Evolutionary conservation across 2,329 filamentous ascomycete species (phyloP), one percentile per base, ranked within the genome.

Genomic region (Nemania diffusa): DNA sequence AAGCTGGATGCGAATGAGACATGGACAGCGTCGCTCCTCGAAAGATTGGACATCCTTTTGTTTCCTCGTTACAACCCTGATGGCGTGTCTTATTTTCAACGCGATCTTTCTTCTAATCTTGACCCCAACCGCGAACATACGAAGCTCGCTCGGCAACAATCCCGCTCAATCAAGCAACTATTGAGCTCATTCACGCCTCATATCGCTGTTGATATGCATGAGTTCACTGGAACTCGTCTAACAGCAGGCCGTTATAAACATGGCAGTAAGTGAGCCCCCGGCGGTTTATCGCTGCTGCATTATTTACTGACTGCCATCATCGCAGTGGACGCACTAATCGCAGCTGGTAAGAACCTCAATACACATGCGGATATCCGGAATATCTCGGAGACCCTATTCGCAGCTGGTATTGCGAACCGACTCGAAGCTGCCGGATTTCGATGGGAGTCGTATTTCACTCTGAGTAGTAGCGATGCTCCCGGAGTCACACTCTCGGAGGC

Each of bases 361-460:
- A 78, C 77, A 26, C 75, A 76, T 51, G 61, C 52, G 26, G 73
- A 74, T n/a, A 74, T 77, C 40, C 72, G 74, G 48, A 73, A 77
- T 29, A 71, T 74, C 17, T 74, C 73, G 2, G 73, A 75, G 62
- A 40, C 58, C 7, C 70, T 74, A 17, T 77, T 78, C 62, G 74
- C 74, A 20, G 61, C 71, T 0, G 73, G 71, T 5, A 72, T 78
- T 9, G 77, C 74, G 7, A 61, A 65, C 8, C 61, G 71, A 15
- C 64, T 79, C 0, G 73, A 74, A 51, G 62, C 62, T 15, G 69
- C 71, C n/a, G 74, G 76, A 13, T 71, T 78, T 34, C 71, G 76
- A 26, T 79, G 76, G 77, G 77, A 78, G 15, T 72, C 76, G 6
- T 79, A 79, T 34, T 77, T 77, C 22, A 78, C 76, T 5, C 71